Percentiles rank a stretch among this genome's conserved stretches.
These are phyloP conservation scores for Lactifluus subvellereus DNA, from an alignment of 768 basidiomycete genomes.

Conservation along the genomic window DNA sequence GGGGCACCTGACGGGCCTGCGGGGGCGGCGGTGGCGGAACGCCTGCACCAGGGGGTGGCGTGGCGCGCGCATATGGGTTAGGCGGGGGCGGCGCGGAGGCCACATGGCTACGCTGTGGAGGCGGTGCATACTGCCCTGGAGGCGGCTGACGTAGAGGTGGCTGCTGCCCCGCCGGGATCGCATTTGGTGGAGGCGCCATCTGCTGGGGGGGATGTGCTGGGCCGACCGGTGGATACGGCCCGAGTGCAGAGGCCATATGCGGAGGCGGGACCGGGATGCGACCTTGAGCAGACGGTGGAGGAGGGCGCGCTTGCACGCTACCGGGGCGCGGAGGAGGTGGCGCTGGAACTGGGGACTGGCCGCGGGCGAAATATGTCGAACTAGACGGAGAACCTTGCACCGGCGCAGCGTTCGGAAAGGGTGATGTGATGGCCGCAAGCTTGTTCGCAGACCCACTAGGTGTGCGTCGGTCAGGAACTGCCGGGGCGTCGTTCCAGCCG, in stretches of 20 bases:
- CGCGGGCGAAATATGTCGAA: slow-evolving; percentile 24
- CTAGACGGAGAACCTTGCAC: slow-evolving; percentile 28
- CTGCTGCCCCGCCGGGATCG: slow-evolving; percentile 17
- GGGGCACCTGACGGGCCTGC: slow-evolving; percentile 21
- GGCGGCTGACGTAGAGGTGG: slow-evolving; percentile 38
- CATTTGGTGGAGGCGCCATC: slow-evolving; percentile 8
- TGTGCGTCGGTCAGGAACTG: slow-evolving; percentile 43
- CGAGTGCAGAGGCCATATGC: neutral
- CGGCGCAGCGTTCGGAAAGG: slow-evolving; percentile 67
- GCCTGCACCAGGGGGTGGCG: slow-evolving; percentile 39
- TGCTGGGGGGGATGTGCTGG: neutral
- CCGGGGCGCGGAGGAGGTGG: slow-evolving; percentile 58
- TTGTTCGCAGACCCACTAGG: slow-evolving; percentile 48
- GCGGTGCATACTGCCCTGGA: slow-evolving; percentile 23
- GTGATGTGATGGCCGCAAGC: slow-evolving; percentile 72
- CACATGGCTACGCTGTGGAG: slow-evolving; percentile 30
- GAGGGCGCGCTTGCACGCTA: slow-evolving; percentile 38
- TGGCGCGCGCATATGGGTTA: slow-evolving; percentile 36
- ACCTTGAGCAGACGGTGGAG: slow-evolving; percentile 16
- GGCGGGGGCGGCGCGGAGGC: slow-evolving; percentile 26
- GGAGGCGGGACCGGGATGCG: slow-evolving; percentile 13
- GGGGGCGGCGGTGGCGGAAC: slow-evolving; percentile 30
- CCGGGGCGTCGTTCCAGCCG: slow-evolving; percentile 92
- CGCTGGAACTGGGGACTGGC: slow-evolving; percentile 37
- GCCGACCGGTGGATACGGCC: slow-evolving; percentile 13